Evolutionary conservation across 2,329 filamentous ascomycete genomes (phyloP), one percentile per base, ranked within the genome.

Genomic region (Trichoderma breve): DNA sequence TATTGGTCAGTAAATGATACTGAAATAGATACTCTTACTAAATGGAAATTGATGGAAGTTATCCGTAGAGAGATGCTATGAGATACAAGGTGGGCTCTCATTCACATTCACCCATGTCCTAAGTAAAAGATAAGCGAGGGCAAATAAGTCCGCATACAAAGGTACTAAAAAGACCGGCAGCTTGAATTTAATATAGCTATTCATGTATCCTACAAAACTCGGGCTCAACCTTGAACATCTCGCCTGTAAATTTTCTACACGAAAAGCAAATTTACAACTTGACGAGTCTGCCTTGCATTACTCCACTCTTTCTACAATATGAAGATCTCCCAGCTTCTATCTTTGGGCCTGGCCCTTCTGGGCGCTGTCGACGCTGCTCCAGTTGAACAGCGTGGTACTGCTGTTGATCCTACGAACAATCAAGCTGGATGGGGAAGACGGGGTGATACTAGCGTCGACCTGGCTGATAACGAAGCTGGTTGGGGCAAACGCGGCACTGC

Each of bases 361-460:
- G 58, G 58, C 30, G 67, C 67, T 34, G 67, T 70, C 39, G 55
- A 70, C 28, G 67, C 67, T 30, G 58, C 57, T 3, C 67, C 67
- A 34, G 30, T 57, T 15, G 43, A 60, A 36, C 65, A 58, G 28
- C 51, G 65, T 7, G 32, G 58, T 21, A 36, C 53, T 43, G 28
- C 53, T 7, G 58, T 64, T 4, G 67, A 70, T 6, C 21, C n/a
- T 9, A 63, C 24, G 6, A 55, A 70, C 32, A 64, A 70, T 21
- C 57, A 70, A 24, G 67, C 67, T 0, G 67, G 67, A 1, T 70
- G 67, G 67, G 67, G 67, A 4, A 53, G 26, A 32, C 34, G 67
- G 5, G 26, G 30, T 18, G 36, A 43, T 43, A 43, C 36, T 4
- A 2, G 1, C 18, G 36, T 43, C 36, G 36, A 43, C 36, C 15